Conservation (phyloP, 164 flowering plant species). For the Houttuynia cordata region DNA sequence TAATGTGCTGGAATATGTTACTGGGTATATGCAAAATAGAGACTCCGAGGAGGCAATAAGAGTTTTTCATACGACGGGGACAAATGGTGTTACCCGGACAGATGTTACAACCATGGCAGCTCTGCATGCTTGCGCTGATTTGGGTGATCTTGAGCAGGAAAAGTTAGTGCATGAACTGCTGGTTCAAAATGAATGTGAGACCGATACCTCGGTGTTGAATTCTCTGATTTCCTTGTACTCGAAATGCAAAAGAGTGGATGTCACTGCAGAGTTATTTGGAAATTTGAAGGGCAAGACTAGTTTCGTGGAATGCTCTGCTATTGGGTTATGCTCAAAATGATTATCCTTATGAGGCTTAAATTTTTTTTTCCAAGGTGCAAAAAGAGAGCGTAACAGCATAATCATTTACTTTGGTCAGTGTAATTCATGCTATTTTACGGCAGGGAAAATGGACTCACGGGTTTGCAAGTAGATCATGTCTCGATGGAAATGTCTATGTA, state of each 20-base stretch:
- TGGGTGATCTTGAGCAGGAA: conserved; percentile 55
- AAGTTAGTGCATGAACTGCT: conserved; percentile 36
- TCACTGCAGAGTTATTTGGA: conserved; percentile 44
- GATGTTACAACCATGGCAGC: conserved; percentile 71
- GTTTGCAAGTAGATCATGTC: conserved; percentile 34
- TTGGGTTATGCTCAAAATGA: conserved; percentile 77
- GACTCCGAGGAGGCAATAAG: conserved; percentile 40
- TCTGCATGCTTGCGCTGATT: conserved; percentile 61
- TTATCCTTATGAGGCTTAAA: conserved; percentile 43
- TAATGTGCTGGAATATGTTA: no score
- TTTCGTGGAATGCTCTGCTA: conserved; percentile 90
- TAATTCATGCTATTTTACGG: conserved; percentile 54
- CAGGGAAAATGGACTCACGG: conserved; percentile 88
- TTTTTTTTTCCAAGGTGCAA: conserved; percentile 43
- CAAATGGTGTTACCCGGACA: no score
- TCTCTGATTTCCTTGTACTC: conserved; percentile 88
- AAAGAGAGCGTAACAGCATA: conserved; percentile 35
- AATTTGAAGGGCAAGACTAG: conserved; percentile 41
- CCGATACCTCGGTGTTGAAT: conserved; percentile 54
- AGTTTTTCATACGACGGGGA: conserved; percentile 39
- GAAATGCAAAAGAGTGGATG: conserved; percentile 61
- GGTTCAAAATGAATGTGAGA: no score
- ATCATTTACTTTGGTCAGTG: conserved; percentile 73
- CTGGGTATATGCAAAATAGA: no score
- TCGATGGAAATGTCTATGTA: conserved; percentile 36